Evolutionary conservation across 148 eudicot genomes (phyloP).

Genomic region (Rhododendron ovatum): DNA sequence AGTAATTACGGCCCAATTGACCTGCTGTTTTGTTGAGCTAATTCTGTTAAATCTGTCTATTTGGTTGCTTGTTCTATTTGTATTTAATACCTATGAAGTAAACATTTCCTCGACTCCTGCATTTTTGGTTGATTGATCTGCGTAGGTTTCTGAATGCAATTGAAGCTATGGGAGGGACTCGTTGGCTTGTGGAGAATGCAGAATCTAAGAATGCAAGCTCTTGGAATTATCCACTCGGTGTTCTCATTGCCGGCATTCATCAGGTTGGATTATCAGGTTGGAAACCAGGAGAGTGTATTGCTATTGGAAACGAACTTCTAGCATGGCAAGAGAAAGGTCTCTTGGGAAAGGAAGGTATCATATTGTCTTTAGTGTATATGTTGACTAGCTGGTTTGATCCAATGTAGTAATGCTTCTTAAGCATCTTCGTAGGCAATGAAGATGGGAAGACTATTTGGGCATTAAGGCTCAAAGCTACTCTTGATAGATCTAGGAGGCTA

Average conservation of each 20-base stretch:
- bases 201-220: conserved; percentile 46
- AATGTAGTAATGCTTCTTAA: neutral
- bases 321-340: conserved; percentile 83
- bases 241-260: conserved; percentile 59
- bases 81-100: neutral
- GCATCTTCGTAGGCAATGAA: conserved; percentile 55
- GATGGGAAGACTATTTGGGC: conserved; percentile 86
- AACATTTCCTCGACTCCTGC: neutral
- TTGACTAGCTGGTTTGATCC: neutral
- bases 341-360: conserved; percentile 66
- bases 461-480: conserved; percentile 91
- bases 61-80: neutral
- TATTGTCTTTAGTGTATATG: neutral
- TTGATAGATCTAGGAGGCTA: conserved; percentile 89
- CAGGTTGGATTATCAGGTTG: conserved; percentile 88
- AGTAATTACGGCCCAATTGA: neutral
- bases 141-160: conserved; percentile 78
- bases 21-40: neutral
- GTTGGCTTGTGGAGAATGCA: conserved; percentile 56
- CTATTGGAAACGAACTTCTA: conserved; percentile 64
- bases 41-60: neutral
- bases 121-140: neutral
- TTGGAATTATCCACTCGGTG: conserved; percentile 70
- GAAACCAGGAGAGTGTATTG: conserved; percentile 72
- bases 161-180: conserved; percentile 76